Evolutionary conservation across 2,329 filamentous ascomycete species (phyloP).

Genomic region (Colletotrichum coccodes): DNA sequence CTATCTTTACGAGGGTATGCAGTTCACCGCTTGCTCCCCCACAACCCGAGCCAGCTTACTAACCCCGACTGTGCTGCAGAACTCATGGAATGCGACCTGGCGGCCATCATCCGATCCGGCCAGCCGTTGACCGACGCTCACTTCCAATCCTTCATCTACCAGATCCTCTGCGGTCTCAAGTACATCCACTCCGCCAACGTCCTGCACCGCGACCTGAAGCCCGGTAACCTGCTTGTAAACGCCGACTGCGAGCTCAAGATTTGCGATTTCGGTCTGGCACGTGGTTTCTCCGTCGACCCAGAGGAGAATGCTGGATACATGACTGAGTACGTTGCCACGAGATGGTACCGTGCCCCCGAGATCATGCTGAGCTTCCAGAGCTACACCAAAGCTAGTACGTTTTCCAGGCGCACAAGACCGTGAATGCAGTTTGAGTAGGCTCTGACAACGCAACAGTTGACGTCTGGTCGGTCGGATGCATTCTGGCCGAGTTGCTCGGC

Average conservation of each 20-base stretch:
- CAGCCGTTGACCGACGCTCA: constrained; percentile 98
- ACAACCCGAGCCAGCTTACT: constrained; percentile 6
- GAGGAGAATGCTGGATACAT: constrained; percentile 99
- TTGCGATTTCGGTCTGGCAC: constrained; percentile 95
- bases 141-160: constrained; percentile 99
- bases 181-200: constrained; percentile 99
- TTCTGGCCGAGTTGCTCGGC: constrained; percentile 93
- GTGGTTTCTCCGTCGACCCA: constrained; percentile 96
- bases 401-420: not conserved
- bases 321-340: constrained; percentile 98
- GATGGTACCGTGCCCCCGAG: constrained; percentile 95
- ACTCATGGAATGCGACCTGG: constrained; percentile 98
- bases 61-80: constrained; percentile 62
- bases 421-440: no score
- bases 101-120: constrained; percentile 96
- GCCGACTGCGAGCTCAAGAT: constrained; percentile 99
- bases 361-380: constrained; percentile 99
- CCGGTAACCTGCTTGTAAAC: constrained; percentile 96
- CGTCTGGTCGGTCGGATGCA: constrained; percentile 99
- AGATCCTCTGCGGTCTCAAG: constrained; percentile 98
- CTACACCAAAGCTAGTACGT: constrained; percentile 99
- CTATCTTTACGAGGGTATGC: constrained; percentile 94
- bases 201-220: constrained; percentile 95
- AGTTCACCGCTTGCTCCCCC: not conserved
- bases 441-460: constrained; percentile 72